phyloP scores from a whole-genome alignment of 2,329 filamentous ascomycete species.

The Orbilia oligospora region DNA sequence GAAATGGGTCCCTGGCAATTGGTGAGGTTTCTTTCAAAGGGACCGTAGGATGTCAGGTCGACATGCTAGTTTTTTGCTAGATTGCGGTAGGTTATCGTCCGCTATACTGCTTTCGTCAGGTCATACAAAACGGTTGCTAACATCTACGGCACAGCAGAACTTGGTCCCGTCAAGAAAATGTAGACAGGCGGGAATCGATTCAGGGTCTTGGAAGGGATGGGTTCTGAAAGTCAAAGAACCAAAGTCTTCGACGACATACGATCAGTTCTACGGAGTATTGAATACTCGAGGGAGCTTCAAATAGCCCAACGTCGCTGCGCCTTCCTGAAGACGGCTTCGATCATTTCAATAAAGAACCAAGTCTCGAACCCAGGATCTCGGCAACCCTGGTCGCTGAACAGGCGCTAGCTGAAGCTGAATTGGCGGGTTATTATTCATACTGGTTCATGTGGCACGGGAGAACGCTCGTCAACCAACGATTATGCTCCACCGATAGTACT shows the following conservation, averaged over 20 bases:
- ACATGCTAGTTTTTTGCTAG: neutral
- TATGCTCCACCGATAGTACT: neutral
- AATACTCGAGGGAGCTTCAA: too few relatives aligned
- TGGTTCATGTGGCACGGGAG: neutral
- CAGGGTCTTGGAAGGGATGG: neutral
- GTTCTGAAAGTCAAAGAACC: neutral
- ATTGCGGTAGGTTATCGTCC: neutral
- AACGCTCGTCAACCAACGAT: neutral
- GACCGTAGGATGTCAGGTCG: neutral
- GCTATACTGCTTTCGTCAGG: conserved; percentile 8
- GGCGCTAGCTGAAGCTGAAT: conserved; percentile 6
- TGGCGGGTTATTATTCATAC: neutral
- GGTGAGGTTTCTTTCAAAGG: neutral
- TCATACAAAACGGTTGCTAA: neutral
- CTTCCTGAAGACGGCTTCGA: neutral
- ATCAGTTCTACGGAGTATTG: neutral
- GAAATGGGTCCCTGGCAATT: neutral
- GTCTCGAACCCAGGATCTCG: neutral
- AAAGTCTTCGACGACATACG: neutral
- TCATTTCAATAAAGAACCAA: neutral
- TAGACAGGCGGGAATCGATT: neutral
- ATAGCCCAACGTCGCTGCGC: neutral
- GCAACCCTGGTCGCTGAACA: neutral
- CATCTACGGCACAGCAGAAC: conserved; percentile 10
- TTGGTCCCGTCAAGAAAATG: neutral